Evolutionary conservation across 2,329 filamentous ascomycete species (phyloP).

Genomic region (Endothia cerciana): DNA sequence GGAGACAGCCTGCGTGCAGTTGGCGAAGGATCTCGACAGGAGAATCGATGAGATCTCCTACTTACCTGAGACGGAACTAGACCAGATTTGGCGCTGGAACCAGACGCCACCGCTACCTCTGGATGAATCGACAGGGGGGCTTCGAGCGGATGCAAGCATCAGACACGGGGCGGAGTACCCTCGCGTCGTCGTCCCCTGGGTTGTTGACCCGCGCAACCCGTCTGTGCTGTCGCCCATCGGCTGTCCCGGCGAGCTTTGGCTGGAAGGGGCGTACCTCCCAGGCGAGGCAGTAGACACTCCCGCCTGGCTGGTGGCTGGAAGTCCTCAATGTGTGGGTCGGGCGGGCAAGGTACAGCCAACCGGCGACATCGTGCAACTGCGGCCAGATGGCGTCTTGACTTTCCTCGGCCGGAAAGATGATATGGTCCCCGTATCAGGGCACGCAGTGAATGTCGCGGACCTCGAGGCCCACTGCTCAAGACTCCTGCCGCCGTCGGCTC

Average conservation of each 20-base stretch:
- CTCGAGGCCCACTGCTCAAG: constrained; percentile 43
- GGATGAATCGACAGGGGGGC: constrained; percentile 34
- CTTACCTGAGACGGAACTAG: constrained; percentile 42
- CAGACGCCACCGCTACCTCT: constrained; percentile 40
- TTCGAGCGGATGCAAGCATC: constrained; percentile 30
- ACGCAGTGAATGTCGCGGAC: constrained; percentile 44
- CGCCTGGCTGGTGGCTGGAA: constrained; percentile 42
- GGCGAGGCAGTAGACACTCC: constrained; percentile 37
- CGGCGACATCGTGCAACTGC: constrained; percentile 37
- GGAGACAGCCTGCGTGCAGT: constrained; percentile 35
- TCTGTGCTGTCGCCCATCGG: constrained; percentile 45
- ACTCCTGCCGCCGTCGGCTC: constrained; percentile 39
- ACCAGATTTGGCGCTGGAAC: constrained; percentile 49
- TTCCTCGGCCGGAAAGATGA: constrained; percentile 37
- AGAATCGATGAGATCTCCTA: constrained; percentile 41
- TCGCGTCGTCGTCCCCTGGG: constrained; percentile 39
- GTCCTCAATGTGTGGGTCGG: constrained; percentile 37
- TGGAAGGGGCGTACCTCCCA: constrained; percentile 43
- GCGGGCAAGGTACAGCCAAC: constrained; percentile 35
- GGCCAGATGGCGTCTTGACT: constrained; percentile 34
- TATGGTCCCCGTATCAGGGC: constrained; percentile 39
- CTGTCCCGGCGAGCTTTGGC: constrained; percentile 43
- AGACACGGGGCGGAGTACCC: constrained; percentile 40
- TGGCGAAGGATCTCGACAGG: constrained; percentile 34
- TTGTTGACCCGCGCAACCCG: constrained; percentile 39